phyloP scores from a whole-genome alignment of 768 basidiomycete genomes.

The Pleurotus eryngii region DNA sequence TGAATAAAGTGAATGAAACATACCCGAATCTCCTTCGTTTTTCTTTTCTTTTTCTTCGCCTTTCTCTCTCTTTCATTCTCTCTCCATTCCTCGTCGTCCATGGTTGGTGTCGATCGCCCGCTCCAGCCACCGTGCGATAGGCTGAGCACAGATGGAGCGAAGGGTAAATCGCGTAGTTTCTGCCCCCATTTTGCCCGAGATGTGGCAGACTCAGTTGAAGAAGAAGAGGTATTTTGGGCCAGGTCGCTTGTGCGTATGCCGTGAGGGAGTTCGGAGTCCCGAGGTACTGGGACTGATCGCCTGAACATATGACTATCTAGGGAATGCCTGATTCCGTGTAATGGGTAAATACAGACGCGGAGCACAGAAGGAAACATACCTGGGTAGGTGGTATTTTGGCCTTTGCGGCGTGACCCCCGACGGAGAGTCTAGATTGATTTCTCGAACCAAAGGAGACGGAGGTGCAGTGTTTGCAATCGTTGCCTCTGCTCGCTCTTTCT shows the following conservation, averaged over 20 bases:
- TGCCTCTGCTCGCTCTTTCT: neutral
- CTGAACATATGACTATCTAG: slow-evolving; percentile 13
- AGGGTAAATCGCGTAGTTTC: slow-evolving; percentile 14
- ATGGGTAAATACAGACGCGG: neutral
- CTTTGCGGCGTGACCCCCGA: slow-evolving; percentile 28
- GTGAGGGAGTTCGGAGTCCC: neutral
- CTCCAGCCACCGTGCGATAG: slow-evolving; percentile 17
- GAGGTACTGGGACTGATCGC: neutral
- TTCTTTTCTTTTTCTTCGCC: slow-evolving; percentile 58
- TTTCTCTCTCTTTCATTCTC: slow-evolving; percentile 35
- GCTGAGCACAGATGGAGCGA: slow-evolving; percentile 12
- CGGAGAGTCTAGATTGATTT: slow-evolving; percentile 5
- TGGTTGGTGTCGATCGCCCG: slow-evolving; percentile 14
- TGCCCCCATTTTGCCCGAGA: slow-evolving; percentile 29
- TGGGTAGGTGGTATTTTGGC: slow-evolving; percentile 63
- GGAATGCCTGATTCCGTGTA: slow-evolving; percentile 19
- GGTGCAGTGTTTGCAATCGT: neutral
- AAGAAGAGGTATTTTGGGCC: neutral
- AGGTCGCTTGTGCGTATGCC: neutral
- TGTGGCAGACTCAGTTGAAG: neutral
- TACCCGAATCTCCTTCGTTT: slow-evolving; percentile 67
- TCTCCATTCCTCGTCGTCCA: slow-evolving; percentile 12
- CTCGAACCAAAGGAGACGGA: slow-evolving; percentile 1
- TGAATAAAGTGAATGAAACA: slow-evolving; percentile 15
- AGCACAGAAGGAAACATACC: slow-evolving; percentile 30